These are phyloP conservation scores for Gonapodya sp. DNA, from an alignment of 192 early-diverging fungal genomes.

Conservation along the genomic window DNA sequence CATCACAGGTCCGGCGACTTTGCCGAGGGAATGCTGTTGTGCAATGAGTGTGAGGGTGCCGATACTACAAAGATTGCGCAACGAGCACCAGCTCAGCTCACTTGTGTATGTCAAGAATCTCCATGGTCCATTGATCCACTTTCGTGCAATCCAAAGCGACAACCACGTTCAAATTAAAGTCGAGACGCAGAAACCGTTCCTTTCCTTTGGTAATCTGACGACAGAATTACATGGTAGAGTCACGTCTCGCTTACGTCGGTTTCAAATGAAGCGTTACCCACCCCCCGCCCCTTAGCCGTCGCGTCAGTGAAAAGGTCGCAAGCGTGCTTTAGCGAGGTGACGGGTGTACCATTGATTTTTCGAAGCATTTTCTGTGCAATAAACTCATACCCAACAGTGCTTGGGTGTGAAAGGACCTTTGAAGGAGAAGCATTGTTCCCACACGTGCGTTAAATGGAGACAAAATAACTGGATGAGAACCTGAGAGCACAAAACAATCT, in stretches of 20 bases:
- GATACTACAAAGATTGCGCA: background rate
- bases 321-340: background rate
- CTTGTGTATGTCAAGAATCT: background rate
- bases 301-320: background rate
- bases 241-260: too few relatives aligned
- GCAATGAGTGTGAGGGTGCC: background rate
- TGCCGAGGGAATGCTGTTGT: background rate
- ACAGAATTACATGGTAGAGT: too few relatives aligned
- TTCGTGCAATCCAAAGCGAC: background rate
- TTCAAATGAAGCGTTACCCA: too few relatives aligned
- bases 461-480: background rate
- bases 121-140: background rate
- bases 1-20: background rate
- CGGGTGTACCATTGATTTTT: background rate
- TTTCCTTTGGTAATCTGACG: background rate
- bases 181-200: background rate
- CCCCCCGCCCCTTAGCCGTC: background rate
- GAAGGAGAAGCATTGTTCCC: too few relatives aligned
- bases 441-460: too few relatives aligned
- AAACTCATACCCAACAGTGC: background rate
- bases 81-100: background rate
- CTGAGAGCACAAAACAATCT: constrained; percentile 7
- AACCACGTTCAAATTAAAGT: background rate
- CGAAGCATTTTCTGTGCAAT: background rate
- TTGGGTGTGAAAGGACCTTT: background rate